Evolutionary conservation across 2,329 filamentous ascomycete species (phyloP).

Genomic region (Penicillium sp.): DNA sequence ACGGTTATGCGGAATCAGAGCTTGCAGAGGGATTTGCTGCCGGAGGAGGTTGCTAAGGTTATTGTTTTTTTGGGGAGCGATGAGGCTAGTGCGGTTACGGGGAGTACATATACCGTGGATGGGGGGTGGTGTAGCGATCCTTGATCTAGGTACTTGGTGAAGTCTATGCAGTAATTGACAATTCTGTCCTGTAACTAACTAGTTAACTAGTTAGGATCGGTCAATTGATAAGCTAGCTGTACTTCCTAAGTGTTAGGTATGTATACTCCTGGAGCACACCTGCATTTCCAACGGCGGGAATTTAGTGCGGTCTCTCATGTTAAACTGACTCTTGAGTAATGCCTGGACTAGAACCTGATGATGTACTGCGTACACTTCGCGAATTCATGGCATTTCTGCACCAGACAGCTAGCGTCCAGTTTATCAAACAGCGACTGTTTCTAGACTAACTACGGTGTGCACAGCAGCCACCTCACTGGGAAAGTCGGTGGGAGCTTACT

Average conservation of each 20-base stretch:
- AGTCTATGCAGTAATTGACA: too few species aligned
- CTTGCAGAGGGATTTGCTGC: slow-evolving; percentile 37
- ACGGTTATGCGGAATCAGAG: slow-evolving; percentile 42
- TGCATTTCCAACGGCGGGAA: too few species aligned
- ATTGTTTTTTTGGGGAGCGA: slow-evolving; percentile 47
- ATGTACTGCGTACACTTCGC: not conserved
- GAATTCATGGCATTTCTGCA: not conserved
- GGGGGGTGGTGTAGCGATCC: slow-evolving; percentile 14
- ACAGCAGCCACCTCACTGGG: not conserved
- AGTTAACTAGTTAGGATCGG: too few species aligned
- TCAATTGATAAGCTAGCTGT: too few species aligned
- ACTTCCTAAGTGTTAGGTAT: too few species aligned
- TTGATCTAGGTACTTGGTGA: not conserved
- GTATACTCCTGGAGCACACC: too few species aligned
- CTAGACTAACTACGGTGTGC: too few species aligned
- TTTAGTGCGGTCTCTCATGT: too few species aligned
- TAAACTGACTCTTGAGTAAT: too few species aligned
- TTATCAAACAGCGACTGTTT: not conserved
- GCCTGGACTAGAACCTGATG: slow-evolving; percentile 16
- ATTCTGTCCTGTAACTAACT: too few species aligned
- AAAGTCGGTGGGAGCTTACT: not conserved
- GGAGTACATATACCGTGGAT: slow-evolving; percentile 42
- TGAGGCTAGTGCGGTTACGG: slow-evolving; percentile 47
- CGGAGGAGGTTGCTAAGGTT: slow-evolving; percentile 46
- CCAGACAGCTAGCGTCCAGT: not conserved